A percentile compares a stretch with the other conserved stretches of the same genome.
Evolutionary conservation across 352 stramenopile species (phyloP).

Genomic region (Thraustochytrium sp.): DNA sequence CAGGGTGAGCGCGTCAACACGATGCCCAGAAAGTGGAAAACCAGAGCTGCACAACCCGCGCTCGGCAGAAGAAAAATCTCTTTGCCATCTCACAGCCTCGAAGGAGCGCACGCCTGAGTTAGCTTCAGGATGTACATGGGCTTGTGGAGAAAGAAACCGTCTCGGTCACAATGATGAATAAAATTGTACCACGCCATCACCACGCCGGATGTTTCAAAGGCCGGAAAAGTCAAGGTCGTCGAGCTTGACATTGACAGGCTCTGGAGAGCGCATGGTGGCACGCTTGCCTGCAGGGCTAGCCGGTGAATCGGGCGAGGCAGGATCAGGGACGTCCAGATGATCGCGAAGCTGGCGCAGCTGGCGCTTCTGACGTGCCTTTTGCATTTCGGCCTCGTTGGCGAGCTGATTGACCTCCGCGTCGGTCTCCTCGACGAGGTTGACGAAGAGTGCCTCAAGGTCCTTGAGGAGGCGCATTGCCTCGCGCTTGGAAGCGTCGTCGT

Average conservation of each 20-base stretch:
- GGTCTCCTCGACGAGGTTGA: constrained; percentile 20
- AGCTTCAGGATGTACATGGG: too few relatives aligned
- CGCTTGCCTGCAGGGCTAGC: not conserved
- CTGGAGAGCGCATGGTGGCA: not conserved
- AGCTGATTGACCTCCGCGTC: constrained; percentile 20
- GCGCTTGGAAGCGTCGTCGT: not conserved
- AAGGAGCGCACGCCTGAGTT: too few relatives aligned
- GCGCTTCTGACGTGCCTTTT: constrained; percentile 36
- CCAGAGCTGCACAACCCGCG: too few relatives aligned
- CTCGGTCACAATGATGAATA: not conserved
- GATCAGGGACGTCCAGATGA: not conserved
- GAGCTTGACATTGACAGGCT: constrained; percentile 7
- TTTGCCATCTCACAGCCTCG: too few relatives aligned
- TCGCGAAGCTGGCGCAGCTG: not conserved
- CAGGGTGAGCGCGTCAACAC: too few relatives aligned
- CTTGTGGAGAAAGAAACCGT: too few relatives aligned
- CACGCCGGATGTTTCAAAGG: not conserved
- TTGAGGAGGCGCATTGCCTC: not conserved
- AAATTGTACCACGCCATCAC: not conserved
- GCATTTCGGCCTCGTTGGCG: constrained; percentile 17
- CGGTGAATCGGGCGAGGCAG: not conserved
- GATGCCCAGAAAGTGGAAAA: too few relatives aligned
- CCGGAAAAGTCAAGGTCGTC: not conserved
- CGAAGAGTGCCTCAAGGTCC: constrained; percentile 3
- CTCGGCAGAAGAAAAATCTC: too few relatives aligned